Evolutionary conservation across 2,329 filamentous ascomycete genomes (phyloP), one percentile per base, ranked within the genome.

Genomic region (Xylaria sp.): DNA sequence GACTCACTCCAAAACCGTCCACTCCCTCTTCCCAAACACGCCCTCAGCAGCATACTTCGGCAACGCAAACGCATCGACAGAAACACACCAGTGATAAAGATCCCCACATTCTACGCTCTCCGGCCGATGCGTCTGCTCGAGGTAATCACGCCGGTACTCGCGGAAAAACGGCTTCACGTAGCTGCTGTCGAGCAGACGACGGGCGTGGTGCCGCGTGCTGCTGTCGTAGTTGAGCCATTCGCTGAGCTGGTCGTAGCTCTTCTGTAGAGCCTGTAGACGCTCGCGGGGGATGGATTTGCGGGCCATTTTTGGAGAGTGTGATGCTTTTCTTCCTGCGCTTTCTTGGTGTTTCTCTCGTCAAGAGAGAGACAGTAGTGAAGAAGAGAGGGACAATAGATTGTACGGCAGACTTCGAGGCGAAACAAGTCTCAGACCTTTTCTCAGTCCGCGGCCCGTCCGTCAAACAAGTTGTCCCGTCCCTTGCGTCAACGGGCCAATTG

Each of bases 101-200:
- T 66, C 64, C 10, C 58, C 48, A 53, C 62, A 68, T 39, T 63
- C 61, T 37, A 70, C 64, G 49, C 65, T 58, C 37, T 62, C 61
- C 44, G 65, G 10, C 13, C 60, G 63, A 4, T 54, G 54, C 16
- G 58, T n/a, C 6, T 19, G 47, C 61, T 68, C 67, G 18, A 72
- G 68, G 62, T 69, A 71, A 56, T 69, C 66, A 10, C 58, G 65
- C 11, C 64, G 64, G 52, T 69, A 72, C 58, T 72, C 70, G 2
- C 61, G 58, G 49, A 70, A 71, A 64, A 68, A 72, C 5, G 70
- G 70, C 39, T 59, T 57, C 16, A 72, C 59, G 44, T 62, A 65
- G 16, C 63, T 58, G 51, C 69, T 62, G 49, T 67, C 63, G 11
- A 70, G 59, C 1, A 70, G 54, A 7, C 56, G 52, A n/a, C 58